phyloP scores from a whole-genome alignment of 805 yeast species.

The Barnettozyma sp. region DNA sequence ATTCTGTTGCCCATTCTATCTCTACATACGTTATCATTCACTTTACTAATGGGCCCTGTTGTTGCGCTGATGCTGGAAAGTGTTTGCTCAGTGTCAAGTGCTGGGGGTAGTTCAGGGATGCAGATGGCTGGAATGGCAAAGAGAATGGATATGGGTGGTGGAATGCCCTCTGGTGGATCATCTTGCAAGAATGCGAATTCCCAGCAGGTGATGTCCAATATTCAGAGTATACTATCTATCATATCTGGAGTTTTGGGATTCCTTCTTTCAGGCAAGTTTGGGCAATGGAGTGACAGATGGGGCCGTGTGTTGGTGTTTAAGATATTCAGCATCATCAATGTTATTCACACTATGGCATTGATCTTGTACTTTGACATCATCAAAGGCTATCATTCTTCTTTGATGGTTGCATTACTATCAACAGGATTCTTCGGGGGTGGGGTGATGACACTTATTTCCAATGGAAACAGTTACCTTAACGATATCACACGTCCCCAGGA shows the following conservation, averaged over 20 bases:
- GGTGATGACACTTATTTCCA: slow-evolving; percentile 21
- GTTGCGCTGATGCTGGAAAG: slow-evolving; percentile 15
- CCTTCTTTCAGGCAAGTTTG: slow-evolving; percentile 19
- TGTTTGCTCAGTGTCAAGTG: slow-evolving; percentile 7
- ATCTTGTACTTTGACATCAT: slow-evolving; percentile 13
- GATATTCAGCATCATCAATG: slow-evolving; percentile 14
- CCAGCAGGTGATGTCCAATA: slow-evolving; percentile 14
- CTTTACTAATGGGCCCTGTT: slow-evolving; percentile 17
- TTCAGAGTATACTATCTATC: slow-evolving; percentile 15
- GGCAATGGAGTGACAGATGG: slow-evolving; percentile 19
- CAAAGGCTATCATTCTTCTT: slow-evolving; percentile 5
- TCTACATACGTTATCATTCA: slow-evolving; percentile 13
- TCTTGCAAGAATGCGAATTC: slow-evolving; percentile 8
- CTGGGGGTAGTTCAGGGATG: background rate
- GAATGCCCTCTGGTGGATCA: background rate
- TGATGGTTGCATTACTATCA: slow-evolving; percentile 12
- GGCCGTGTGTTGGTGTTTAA: slow-evolving; percentile 22
- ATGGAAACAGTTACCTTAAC: slow-evolving; percentile 21
- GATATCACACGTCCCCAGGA: slow-evolving; percentile 16
- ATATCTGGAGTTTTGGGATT: slow-evolving; percentile 20
- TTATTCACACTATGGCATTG: slow-evolving; percentile 10
- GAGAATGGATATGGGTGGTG: slow-evolving; percentile 16
- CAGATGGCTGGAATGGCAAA: slow-evolving; percentile 1
- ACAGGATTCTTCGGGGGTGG: slow-evolving; percentile 20
- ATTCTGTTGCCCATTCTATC: slow-evolving; percentile 12